A percentile compares a stretch with the other conserved stretches of the same genome.
Evolutionary conservation across 1,284 basidiomycete species (phyloP).

Genomic region (Microbotryum saponariae): DNA sequence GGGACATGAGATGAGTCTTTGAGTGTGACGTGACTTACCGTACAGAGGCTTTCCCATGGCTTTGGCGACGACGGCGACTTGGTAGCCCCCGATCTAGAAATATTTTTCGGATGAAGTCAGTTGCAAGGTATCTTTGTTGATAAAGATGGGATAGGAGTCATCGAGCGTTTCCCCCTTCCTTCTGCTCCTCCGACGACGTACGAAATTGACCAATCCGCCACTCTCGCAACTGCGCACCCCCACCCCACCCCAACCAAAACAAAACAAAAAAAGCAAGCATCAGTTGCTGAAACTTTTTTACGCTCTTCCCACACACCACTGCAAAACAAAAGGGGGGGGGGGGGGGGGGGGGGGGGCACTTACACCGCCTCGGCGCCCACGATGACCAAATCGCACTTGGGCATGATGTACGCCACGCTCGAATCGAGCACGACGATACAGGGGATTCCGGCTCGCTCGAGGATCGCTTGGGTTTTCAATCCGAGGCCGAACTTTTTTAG

Average conservation of each 20-base stretch:
- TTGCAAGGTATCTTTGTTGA: too few relatives aligned
- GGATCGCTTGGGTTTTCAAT: slow-evolving; percentile 74
- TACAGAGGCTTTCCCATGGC: slow-evolving; percentile 93
- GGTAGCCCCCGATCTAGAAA: slow-evolving; percentile 64
- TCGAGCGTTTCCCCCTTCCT: too few relatives aligned
- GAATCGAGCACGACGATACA: slow-evolving; percentile 93
- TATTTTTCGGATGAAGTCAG: too few relatives aligned
- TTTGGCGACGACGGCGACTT: slow-evolving; percentile 93
- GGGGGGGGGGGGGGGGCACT: too few relatives aligned
- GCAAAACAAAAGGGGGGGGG: too few relatives aligned
- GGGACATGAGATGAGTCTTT: too few relatives aligned
- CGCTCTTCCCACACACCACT: too few relatives aligned
- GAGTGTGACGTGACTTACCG: slow-evolving; percentile 47
- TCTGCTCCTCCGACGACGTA: slow-evolving; percentile 33
- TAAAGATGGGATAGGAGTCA: too few relatives aligned
- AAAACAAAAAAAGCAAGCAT: not conserved
- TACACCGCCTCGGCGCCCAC: slow-evolving; percentile 90
- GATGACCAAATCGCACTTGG: slow-evolving; percentile 86
- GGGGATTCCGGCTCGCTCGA: slow-evolving; percentile 79
- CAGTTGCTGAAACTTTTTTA: too few relatives aligned
- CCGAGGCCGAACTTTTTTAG: slow-evolving; percentile 47
- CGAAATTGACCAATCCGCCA: slow-evolving; percentile 69
- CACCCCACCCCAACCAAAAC: not conserved
- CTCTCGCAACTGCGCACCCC: slow-evolving; percentile 11
- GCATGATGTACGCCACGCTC: slow-evolving; percentile 94